Percentiles rank a stretch among this genome's conserved stretches.
Conservation (phyloP, 2,329 filamentous ascomycete species). For the Conoideocrella luteorostrata region DNA sequence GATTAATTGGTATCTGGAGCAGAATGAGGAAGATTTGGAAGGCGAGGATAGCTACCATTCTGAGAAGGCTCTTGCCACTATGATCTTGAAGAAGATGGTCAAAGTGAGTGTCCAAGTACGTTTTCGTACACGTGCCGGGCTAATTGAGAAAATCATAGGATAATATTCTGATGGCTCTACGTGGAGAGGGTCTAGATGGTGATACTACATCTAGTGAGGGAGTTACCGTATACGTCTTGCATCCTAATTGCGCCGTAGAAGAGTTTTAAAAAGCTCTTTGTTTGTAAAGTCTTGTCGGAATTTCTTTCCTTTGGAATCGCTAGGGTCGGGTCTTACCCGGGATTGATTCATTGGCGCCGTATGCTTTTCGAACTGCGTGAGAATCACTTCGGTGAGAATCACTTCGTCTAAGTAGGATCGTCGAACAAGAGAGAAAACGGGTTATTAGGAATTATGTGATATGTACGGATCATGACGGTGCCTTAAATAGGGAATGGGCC, state of each 20-base stretch:
- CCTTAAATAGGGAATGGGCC: no score
- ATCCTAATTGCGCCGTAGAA: constrained; percentile 89
- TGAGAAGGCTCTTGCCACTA: constrained; percentile 66
- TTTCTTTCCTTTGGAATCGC: no score
- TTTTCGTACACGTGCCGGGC: constrained; percentile 6
- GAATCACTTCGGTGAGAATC: no score
- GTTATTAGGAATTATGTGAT: no score
- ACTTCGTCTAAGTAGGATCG: no score
- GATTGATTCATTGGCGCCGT: no score
- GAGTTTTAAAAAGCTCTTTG: constrained; percentile 44
- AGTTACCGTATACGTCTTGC: constrained; percentile 71
- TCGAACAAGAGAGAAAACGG: no score
- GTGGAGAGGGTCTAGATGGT: constrained; percentile 52
- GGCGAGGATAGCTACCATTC: constrained; percentile 73
- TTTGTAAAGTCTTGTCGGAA: no score
- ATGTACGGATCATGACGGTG: no score
- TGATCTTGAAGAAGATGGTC: constrained; percentile 93
- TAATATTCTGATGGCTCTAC: constrained; percentile 79
- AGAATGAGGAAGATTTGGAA: constrained; percentile 76
- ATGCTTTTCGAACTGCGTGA: no score
- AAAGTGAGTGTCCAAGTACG: constrained; percentile 56
- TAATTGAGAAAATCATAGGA: constrained; percentile 54
- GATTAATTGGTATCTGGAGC: constrained; percentile 84
- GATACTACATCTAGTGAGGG: constrained; percentile 33
- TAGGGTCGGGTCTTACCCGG: no score